Base-by-base conservation (phyloP, 768 basidiomycete species). In the Termitomyces sp. region DNA sequence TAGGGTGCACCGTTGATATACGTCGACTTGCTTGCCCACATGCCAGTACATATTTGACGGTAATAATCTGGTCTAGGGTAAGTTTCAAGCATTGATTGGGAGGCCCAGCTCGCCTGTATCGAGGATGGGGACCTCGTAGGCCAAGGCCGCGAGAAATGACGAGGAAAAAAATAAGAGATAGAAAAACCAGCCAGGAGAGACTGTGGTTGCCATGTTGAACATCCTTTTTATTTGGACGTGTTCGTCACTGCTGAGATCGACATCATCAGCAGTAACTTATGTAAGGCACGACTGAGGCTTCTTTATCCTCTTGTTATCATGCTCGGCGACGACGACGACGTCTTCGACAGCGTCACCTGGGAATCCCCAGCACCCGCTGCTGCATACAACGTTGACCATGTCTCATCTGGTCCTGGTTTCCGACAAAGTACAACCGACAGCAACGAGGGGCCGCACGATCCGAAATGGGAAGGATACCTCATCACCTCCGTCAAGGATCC, bases 341-440 rank as follows among this genome's bases (percentile, higher is more conserved):
- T 94, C 24, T 94, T 94, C 71, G 92, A 94, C 76, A 90, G 87
- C 65, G 88, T 94, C 15, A 91, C 90, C 51, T 94, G 92, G 92
- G 92, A 94, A 65, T 86, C 88, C 12, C 84, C 88, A 46, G 76
- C 83, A 20, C 54, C 63, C 33, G 75, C 80, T 20, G 80, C 82
- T 13, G 64, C 71, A 31, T 82, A 86, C 62, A 78, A 81, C 48
- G 71, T 72, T 63, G 72, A 78, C 36, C 67, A 72, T 39, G 67
- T 75, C 18, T 68, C 81, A 10, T 70, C 79, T 22, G 84, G 87
- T 12, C 90, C 88, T 18, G 92, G 92, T 8, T 94, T 90, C 76
- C 85, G 83, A 68, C 90, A 91, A 70, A 89, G 87, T 70, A 88
- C 86, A 4, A 79, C 80, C 5, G 88, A 88, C 64, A 73, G 78